Conservation (phyloP, 2,329 filamentous ascomycete genomes). For the Cladosporium oxysporum region DNA sequence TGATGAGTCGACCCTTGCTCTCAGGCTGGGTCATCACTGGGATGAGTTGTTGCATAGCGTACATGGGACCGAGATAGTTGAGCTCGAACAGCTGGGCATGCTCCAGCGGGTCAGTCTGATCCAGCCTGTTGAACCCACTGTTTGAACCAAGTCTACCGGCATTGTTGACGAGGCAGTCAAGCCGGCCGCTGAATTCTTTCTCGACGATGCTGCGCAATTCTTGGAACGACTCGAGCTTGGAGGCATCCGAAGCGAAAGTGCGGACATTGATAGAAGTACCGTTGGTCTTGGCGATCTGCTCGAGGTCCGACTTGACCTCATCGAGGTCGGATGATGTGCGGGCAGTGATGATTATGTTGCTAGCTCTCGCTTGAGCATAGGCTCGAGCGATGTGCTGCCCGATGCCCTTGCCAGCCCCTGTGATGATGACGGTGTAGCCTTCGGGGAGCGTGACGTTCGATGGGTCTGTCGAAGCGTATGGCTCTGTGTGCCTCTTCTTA, state of each 20-base stretch:
- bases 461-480: conserved; percentile 24
- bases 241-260: conserved; percentile 14
- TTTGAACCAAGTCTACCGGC: conserved; percentile 22
- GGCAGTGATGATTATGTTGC: conserved; percentile 24
- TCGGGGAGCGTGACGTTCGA: conserved; percentile 22
- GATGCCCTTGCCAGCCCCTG: conserved; percentile 25
- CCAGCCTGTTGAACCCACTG: conserved; percentile 9
- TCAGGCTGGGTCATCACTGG: conserved; percentile 3
- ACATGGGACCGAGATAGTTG: conserved; percentile 16
- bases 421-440: conserved; percentile 24
- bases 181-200: conserved; percentile 16
- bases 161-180: conserved; percentile 21
- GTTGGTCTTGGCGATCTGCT: conserved; percentile 2
- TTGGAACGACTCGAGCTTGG: conserved; percentile 15
- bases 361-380: conserved; percentile 24
- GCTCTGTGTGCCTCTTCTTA: conserved; percentile 21
- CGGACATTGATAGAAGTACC: conserved; percentile 1
- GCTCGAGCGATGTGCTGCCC: conserved; percentile 24
- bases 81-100: conserved; percentile 16
- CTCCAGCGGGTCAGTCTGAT: conserved; percentile 9
- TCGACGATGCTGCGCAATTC: conserved; percentile 19
- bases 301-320: conserved; percentile 1
- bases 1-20: conserved; percentile 14
- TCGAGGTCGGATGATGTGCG: conserved; percentile 22
- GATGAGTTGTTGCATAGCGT: conserved; percentile 14